Base-by-base conservation (phyloP, 176 grass and related monocot species). In the Ananas comosus region DNA sequence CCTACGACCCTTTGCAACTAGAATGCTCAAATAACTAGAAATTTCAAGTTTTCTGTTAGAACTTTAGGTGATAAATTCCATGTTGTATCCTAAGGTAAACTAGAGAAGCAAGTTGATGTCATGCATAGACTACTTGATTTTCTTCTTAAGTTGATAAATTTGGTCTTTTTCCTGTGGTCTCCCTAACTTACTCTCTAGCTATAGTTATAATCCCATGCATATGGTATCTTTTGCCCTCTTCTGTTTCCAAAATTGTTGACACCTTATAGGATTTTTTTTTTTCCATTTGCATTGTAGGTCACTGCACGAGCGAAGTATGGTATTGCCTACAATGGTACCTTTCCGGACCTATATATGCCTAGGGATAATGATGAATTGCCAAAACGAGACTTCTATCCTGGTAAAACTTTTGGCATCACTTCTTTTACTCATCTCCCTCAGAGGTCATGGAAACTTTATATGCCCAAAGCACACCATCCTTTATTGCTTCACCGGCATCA, bases 381-480 rank as follows among this genome's bases (percentile, higher is more conserved):
- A 51, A 72, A 25, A 16, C 13, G 29, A 18, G 49, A 53, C 49
- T 56, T 56, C 64, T 64, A 53, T 82, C 28, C 66, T 78, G 51
- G 63, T 68, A 49, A 67, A 49, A 48, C 78, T 82, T 28, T 63
- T 14, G 28, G 50, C 22, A 63, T 50, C 63, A 63, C 51, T 65
- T 72, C 71, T 69, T 74, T 74, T 74, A 70, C 48, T 47, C 67
- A 58, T 65, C 65, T 24, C 53, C 27, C 72, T 63, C 83, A 69
- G 48, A 81, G 68, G 66, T 11, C 66, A 58, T 91, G 84, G 84
- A 91, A 91, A 80, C 49, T 91, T 59, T 87, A 85, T 68, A 85
- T 91, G 79, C 75, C 84, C 67, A 91, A 85, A 71, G 85, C 84
- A 64, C 83, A 91, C 50, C 88, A 91, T 79, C 84, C 88, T 50